Evolutionary conservation across 163 green algal genomes (phyloP).

Genomic region (Chlamydomonas reinhardtii): DNA sequence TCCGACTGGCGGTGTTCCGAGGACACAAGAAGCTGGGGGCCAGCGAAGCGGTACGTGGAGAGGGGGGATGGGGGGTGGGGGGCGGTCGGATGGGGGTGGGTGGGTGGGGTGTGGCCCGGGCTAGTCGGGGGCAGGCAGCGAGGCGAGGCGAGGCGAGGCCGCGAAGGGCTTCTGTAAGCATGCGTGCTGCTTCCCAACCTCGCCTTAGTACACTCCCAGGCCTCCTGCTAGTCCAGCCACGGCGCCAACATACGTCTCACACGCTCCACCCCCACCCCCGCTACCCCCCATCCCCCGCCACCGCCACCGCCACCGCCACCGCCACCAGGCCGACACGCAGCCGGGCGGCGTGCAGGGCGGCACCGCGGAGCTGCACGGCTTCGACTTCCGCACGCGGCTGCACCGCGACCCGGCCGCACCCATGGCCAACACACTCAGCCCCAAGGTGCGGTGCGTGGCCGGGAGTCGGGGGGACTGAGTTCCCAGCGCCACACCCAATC

Average conservation of each 20-base stretch:
- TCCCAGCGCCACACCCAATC: background rate
- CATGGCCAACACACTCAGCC: conserved; percentile 13
- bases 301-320: too few species aligned
- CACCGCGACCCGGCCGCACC: background rate
- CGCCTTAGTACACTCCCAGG: too few species aligned
- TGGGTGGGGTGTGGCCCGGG: too few species aligned
- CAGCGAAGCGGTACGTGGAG: background rate
- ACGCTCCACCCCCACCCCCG: too few species aligned
- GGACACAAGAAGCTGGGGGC: conserved; percentile 8
- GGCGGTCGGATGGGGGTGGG: too few species aligned
- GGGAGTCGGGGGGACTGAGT: background rate
- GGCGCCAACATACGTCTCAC: too few species aligned
- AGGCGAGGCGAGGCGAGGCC: too few species aligned
- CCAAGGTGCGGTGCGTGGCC: conserved; percentile 31
- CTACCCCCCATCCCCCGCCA: background rate
- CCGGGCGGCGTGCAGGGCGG: conserved; percentile 12
- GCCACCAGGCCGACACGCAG: background rate
- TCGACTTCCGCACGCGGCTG: conserved; percentile 23
- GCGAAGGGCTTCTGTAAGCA: too few species aligned
- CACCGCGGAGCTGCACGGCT: background rate
- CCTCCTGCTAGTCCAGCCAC: too few species aligned
- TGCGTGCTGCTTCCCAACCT: too few species aligned
- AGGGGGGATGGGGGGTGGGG: background rate
- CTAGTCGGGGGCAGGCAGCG: too few species aligned
- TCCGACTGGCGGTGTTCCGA: background rate